Percentiles rank a stretch among this genome's conserved stretches.
Conservation (phyloP, 164 flowering plant genomes). For the Echeveria elegans region DNA sequence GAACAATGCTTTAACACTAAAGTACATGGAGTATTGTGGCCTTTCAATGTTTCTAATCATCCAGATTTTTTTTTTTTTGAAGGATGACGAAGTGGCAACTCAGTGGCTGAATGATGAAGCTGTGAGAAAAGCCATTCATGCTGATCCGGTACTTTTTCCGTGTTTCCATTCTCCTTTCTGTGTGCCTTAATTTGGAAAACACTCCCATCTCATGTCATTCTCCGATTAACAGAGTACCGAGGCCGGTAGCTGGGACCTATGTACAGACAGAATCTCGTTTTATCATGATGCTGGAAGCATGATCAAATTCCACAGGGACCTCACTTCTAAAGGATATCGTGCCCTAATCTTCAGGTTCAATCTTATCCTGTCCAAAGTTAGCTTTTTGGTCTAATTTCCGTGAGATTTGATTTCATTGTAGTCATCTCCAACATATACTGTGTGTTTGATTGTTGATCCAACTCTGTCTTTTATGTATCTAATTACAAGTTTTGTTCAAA, state of each 20-base stretch:
- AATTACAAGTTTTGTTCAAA: background rate
- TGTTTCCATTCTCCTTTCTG: background rate
- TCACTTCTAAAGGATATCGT: slow-evolving; percentile 55
- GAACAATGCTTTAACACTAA: too few relatives aligned
- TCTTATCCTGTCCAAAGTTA: background rate
- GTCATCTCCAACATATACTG: too few relatives aligned
- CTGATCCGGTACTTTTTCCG: slow-evolving; percentile 34
- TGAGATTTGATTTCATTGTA: background rate
- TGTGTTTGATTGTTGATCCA: background rate
- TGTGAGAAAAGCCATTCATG: slow-evolving; percentile 82
- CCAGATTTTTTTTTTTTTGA: background rate
- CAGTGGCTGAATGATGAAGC: slow-evolving; percentile 68
- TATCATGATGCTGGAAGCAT: slow-evolving; percentile 83
- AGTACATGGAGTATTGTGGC: background rate
- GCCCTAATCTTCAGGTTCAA: slow-evolving; percentile 82
- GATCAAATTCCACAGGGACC: slow-evolving; percentile 81
- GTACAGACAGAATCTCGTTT: slow-evolving; percentile 46
- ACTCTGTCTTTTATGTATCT: background rate
- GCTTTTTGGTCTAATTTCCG: background rate
- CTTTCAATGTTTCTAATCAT: background rate
- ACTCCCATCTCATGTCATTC: background rate
- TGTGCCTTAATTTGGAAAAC: background rate
- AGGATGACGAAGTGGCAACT: slow-evolving; percentile 84
- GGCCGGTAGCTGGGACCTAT: slow-evolving; percentile 61
- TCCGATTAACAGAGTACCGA: slow-evolving; percentile 22